Percentiles rank a stretch among this genome's conserved stretches.
These are phyloP conservation scores for Neoboletus magnificus DNA, from an alignment of 768 basidiomycete species.

Conservation along the genomic window DNA sequence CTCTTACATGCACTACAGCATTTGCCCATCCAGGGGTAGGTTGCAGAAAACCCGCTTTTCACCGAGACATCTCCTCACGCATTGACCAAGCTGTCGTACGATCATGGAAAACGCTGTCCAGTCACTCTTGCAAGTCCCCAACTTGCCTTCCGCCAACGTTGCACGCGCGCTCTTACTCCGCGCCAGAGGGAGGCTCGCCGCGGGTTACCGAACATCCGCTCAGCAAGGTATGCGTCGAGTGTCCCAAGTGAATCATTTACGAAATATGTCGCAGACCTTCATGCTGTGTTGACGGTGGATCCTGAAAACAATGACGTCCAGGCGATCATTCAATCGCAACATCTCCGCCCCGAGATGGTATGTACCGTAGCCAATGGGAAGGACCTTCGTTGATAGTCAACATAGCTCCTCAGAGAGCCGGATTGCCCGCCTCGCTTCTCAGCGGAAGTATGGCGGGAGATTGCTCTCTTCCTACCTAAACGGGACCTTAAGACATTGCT, in stretches of 20 bases:
- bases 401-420: slow-evolving; percentile 35
- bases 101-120: slow-evolving; percentile 74
- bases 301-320: slow-evolving; percentile 71
- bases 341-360: slow-evolving; percentile 57
- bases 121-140: slow-evolving; percentile 59
- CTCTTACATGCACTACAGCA: slow-evolving; percentile 80
- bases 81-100: slow-evolving; percentile 43
- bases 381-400: neutral
- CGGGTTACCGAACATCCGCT: slow-evolving; percentile 57
- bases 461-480: slow-evolving; percentile 57
- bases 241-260: neutral
- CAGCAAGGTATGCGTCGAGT: slow-evolving; percentile 51
- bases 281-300: slow-evolving; percentile 59
- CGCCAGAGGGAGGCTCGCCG: slow-evolving; percentile 61
- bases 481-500: slow-evolving; percentile 64
- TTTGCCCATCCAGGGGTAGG: slow-evolving; percentile 67
- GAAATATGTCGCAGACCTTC: slow-evolving; percentile 47
- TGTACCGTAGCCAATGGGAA: slow-evolving; percentile 2
- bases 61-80: slow-evolving; percentile 4
- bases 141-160: slow-evolving; percentile 47
- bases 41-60: slow-evolving; percentile 3
- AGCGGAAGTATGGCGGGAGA: slow-evolving; percentile 69
- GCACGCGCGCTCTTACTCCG: slow-evolving; percentile 63
- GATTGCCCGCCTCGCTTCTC: slow-evolving; percentile 54
- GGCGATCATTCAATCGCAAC: slow-evolving; percentile 50